Evolutionary conservation across 257 asterid genomes (phyloP).

Genomic region (Linderniella brevidens): DNA sequence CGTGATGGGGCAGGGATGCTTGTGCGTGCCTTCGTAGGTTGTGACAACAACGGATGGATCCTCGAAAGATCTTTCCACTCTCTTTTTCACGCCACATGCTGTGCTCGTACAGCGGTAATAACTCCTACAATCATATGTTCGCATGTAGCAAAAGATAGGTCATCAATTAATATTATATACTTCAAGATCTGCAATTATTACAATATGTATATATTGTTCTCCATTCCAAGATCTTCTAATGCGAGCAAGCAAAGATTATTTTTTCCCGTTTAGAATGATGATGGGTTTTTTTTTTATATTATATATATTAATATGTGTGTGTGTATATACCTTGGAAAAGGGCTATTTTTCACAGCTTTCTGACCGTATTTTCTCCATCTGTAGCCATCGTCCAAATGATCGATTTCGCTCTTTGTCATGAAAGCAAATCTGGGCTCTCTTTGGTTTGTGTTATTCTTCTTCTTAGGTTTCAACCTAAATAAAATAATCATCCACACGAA

Average conservation of each 20-base stretch:
- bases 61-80: conserved; percentile 48
- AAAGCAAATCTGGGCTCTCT: conserved; percentile 65
- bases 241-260: too few relatives aligned
- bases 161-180: not conserved
- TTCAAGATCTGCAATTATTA: not conserved
- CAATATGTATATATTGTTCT: too few relatives aligned
- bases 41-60: conserved; percentile 53
- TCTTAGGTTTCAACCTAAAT: conserved; percentile 49
- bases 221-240: too few relatives aligned
- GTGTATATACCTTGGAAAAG: conserved; percentile 62
- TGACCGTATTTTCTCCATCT: conserved; percentile 90
- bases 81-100: conserved; percentile 62
- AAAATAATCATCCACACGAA: too few relatives aligned
- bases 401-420: conserved; percentile 80
- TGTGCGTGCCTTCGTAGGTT: conserved; percentile 76
- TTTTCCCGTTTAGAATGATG: too few relatives aligned
- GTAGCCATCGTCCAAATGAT: conserved; percentile 70
- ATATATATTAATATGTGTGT: too few relatives aligned
- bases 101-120: conserved; percentile 66
- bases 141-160: not conserved
- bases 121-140: conserved; percentile 26
- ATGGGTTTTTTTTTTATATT: too few relatives aligned
- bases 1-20: conserved; percentile 39
- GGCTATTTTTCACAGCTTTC: conserved; percentile 81
- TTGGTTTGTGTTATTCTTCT: conserved; percentile 32